Conservation (phyloP, 768 basidiomycete species). For the Phylloporus scabripes region DNA sequence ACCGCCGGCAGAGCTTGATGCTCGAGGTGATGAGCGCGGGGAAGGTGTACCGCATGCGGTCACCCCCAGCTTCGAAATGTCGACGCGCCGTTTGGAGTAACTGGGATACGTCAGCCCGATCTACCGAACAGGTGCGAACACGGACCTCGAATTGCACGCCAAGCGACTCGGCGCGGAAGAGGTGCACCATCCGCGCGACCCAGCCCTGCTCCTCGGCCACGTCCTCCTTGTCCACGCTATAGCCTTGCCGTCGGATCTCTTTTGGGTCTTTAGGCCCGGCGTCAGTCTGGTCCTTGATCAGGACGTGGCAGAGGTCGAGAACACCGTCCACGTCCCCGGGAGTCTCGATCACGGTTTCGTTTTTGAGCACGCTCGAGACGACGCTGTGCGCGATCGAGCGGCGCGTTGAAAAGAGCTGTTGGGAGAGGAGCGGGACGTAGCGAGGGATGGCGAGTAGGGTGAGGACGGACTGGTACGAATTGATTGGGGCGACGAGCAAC, state of each 20-base stretch:
- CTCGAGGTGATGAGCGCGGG: slow-evolving; percentile 92
- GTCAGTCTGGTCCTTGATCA: slow-evolving; percentile 82
- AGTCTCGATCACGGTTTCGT: slow-evolving; percentile 90
- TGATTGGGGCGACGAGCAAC: slow-evolving; percentile 89
- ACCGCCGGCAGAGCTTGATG: slow-evolving; percentile 88
- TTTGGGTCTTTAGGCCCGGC: slow-evolving; percentile 33
- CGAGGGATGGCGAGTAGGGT: slow-evolving; percentile 94
- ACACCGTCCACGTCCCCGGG: slow-evolving; percentile 94
- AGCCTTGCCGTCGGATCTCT: slow-evolving; percentile 52
- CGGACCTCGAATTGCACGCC: slow-evolving; percentile 86
- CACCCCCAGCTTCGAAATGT: slow-evolving; percentile 88
- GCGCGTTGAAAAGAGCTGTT: slow-evolving; percentile 86
- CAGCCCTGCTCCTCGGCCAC: slow-evolving; percentile 98
- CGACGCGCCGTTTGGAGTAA: slow-evolving; percentile 86
- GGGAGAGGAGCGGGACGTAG: slow-evolving; percentile 75
- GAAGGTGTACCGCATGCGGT: slow-evolving; percentile 95
- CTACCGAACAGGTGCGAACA: background rate
- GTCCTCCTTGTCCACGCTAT: slow-evolving; percentile 74
- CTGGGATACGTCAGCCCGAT: slow-evolving; percentile 33
- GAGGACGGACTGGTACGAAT: slow-evolving; percentile 92
- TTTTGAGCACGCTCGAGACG: slow-evolving; percentile 91
- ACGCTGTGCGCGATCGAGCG: slow-evolving; percentile 93
- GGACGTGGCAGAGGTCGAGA: slow-evolving; percentile 85
- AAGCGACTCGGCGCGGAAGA: slow-evolving; percentile 85
- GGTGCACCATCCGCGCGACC: slow-evolving; percentile 96